Conservation (phyloP, 2,329 filamentous ascomycete genomes). For the Alternaria incomplexa region DNA sequence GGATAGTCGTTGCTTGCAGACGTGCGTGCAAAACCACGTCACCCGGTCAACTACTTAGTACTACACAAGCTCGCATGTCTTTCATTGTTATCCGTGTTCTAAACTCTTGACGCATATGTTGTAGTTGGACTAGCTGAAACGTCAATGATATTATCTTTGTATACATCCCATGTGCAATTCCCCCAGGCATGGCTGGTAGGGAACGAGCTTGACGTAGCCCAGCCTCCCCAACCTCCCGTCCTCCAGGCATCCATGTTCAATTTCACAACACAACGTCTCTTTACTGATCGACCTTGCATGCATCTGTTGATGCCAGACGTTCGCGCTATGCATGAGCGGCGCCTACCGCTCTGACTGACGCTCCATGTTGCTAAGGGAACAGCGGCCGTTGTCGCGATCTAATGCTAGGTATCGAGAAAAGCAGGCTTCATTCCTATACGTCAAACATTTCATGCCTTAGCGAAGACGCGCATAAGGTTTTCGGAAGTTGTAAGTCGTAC, state of each 20-base stretch:
- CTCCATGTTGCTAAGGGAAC: not conserved
- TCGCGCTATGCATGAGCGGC: not conserved
- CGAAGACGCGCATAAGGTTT: not conserved
- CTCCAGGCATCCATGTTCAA: not conserved
- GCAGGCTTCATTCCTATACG: not conserved
- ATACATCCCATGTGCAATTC: not conserved
- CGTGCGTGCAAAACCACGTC: not conserved
- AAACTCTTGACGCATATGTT: not conserved
- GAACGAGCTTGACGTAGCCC: not conserved
- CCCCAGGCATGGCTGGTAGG: not conserved
- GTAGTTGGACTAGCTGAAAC: not conserved
- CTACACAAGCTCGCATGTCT: too few species aligned
- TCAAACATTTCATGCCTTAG: not conserved
- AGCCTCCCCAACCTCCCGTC: not conserved
- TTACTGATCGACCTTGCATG: not conserved
- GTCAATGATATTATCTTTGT: not conserved
- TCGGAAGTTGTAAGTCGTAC: not conserved
- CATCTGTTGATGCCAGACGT: not conserved
- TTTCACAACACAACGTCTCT: not conserved
- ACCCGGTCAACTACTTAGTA: not conserved
- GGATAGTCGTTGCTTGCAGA: not conserved
- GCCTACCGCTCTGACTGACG: not conserved
- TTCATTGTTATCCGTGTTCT: too few species aligned
- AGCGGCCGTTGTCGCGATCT: not conserved
- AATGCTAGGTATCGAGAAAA: not conserved